Percentiles rank a stretch among this genome's conserved stretches.
These are phyloP conservation scores for Phascolomyces articulosus DNA, from an alignment of 371 early-diverging fungal genomes.

Conservation along the genomic window DNA sequence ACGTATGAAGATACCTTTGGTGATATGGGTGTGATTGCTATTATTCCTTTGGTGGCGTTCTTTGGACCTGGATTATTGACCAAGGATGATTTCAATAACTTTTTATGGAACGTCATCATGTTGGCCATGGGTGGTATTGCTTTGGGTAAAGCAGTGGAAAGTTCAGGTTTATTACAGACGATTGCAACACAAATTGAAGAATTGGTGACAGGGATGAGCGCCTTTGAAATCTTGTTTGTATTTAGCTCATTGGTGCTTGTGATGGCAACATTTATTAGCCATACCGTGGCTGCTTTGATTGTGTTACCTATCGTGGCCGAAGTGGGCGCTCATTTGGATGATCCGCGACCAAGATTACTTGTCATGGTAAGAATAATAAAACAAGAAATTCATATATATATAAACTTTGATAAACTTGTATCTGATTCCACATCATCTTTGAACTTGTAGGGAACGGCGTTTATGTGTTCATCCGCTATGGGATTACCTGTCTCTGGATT, in stretches of 20 bases:
- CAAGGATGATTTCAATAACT: conserved; percentile 85
- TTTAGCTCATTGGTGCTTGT: conserved; percentile 74
- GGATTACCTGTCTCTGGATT: conserved; percentile 80
- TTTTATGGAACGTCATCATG: conserved; percentile 80
- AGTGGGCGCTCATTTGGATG: conserved; percentile 72
- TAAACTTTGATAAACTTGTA: too few relatives aligned
- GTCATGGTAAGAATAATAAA: conserved; percentile 69
- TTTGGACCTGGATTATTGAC: conserved; percentile 79
- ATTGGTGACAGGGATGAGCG: conserved; percentile 64
- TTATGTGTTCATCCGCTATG: conserved; percentile 86
- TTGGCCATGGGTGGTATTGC: conserved; percentile 90
- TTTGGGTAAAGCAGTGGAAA: conserved; percentile 82
- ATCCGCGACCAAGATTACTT: conserved; percentile 87
- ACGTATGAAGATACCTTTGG: conserved; percentile 66
- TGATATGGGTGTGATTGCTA: conserved; percentile 84
- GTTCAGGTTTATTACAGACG: conserved; percentile 72
- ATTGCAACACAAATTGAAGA: conserved; percentile 74
- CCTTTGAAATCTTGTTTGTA: conserved; percentile 70
- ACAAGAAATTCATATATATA: background rate
- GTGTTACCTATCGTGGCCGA: conserved; percentile 82
- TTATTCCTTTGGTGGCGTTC: conserved; percentile 79
- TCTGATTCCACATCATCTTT: background rate
- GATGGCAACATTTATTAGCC: conserved; percentile 92
- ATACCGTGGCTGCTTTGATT: conserved; percentile 92
- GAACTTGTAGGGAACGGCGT: conserved; percentile 57